Percentiles rank a stretch among this genome's conserved stretches.
Conservation (phyloP, 345 rosid species). For the Conringia planisiliqua region DNA sequence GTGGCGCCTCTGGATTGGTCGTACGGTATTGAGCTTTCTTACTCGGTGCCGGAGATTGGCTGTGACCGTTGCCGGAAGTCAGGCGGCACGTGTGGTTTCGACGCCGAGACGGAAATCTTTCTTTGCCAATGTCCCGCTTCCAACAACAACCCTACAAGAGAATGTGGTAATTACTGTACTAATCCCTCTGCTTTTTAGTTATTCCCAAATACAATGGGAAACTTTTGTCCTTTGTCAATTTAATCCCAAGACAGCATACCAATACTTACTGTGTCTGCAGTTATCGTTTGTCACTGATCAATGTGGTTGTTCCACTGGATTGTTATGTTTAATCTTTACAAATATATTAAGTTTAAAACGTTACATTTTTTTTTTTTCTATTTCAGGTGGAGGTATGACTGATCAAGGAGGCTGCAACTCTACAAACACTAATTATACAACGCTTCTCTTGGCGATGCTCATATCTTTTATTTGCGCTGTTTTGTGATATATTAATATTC, state of each 20-base stretch:
- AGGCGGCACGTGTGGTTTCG: slow-evolving; percentile 84
- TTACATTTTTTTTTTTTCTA: neutral
- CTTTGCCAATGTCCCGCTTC: slow-evolving; percentile 67
- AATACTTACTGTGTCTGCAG: neutral
- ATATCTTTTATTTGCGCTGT: neutral
- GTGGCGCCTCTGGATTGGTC: slow-evolving; percentile 76
- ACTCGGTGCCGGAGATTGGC: slow-evolving; percentile 61
- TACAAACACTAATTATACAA: neutral
- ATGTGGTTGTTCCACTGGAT: too few species aligned
- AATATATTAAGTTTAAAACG: neutral
- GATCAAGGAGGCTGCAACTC: slow-evolving; percentile 6
- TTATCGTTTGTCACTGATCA: neutral
- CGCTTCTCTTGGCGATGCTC: neutral
- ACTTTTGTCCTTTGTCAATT: neutral
- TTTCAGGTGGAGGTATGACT: slow-evolving; percentile 21
- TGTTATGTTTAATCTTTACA: neutral
- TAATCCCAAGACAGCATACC: neutral
- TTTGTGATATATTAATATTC: slow-evolving; percentile 15
- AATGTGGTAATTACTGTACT: slow-evolving; percentile 53
- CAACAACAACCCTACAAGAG: slow-evolving; percentile 55
- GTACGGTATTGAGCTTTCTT: slow-evolving; percentile 73
- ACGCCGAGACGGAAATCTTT: slow-evolving; percentile 61
- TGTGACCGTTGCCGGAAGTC: slow-evolving; percentile 65
- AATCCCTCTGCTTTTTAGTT: neutral
- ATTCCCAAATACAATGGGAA: neutral